A percentile compares a stretch with the other conserved stretches of the same genome.
Conservation (phyloP, 148 eudicot species). For the Chenopodium quinoa region DNA sequence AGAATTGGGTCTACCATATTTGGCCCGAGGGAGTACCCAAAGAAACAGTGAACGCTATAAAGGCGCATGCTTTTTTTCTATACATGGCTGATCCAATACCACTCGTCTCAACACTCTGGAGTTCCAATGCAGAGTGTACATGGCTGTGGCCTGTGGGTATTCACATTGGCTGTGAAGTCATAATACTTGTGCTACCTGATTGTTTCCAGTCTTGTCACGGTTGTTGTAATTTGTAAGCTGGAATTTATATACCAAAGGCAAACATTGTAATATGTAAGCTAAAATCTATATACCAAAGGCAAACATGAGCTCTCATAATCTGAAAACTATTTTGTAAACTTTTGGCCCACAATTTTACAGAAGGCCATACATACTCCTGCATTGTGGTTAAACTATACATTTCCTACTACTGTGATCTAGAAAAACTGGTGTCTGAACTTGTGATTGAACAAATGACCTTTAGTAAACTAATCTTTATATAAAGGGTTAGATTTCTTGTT, state of each 20-base stretch:
- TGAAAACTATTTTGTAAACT: not conserved
- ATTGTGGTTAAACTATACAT: too few relatives aligned
- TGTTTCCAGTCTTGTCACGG: not conserved
- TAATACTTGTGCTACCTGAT: not conserved
- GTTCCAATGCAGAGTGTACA: not conserved
- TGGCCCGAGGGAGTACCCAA: conserved; percentile 89
- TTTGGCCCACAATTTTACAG: too few relatives aligned
- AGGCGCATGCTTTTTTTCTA: not conserved
- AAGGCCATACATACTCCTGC: too few relatives aligned
- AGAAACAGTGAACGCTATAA: conserved; percentile 32
- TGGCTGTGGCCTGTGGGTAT: not conserved
- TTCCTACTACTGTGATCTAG: too few relatives aligned
- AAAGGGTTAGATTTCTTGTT: too few relatives aligned
- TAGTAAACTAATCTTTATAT: too few relatives aligned
- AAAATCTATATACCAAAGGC: not conserved
- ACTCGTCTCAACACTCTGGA: not conserved
- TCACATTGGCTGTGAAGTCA: not conserved
- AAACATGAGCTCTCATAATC: conserved; percentile 5
- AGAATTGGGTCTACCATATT: conserved; percentile 94
- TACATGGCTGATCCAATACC: conserved; percentile 1
- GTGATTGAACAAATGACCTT: too few relatives aligned
- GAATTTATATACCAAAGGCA: not conserved
- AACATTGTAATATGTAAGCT: not conserved
- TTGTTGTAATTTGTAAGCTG: not conserved
- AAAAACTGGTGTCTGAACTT: too few relatives aligned